Evolutionary conservation across 148 eudicot genomes (phyloP).

Genomic region (Silene latifolia): DNA sequence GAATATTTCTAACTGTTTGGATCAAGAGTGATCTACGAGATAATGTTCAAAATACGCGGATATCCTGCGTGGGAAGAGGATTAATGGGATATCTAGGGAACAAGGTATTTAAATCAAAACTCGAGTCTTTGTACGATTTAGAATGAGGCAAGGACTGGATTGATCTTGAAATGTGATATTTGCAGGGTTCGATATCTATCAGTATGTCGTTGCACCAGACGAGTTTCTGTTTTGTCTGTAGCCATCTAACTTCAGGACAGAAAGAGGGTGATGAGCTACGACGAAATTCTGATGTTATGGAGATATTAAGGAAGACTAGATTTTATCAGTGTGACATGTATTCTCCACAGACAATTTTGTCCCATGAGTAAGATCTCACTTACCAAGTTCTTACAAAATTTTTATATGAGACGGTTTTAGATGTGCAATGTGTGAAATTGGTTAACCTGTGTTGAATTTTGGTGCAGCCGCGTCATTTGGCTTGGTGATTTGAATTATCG

Average conservation of each 20-base stretch:
- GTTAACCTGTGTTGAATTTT: slow-evolving; percentile 8
- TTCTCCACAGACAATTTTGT: slow-evolving; percentile 82
- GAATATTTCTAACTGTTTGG: slow-evolving; percentile 87
- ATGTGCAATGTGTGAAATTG: not conserved
- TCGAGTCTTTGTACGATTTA: not conserved
- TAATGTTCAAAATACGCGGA: slow-evolving; percentile 66
- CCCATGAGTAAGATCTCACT: slow-evolving; percentile 67
- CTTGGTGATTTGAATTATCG: slow-evolving; percentile 97
- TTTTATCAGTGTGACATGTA: slow-evolving; percentile 62
- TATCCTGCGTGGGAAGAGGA: slow-evolving; percentile 96
- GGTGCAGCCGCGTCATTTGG: slow-evolving; percentile 83
- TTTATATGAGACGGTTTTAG: no score
- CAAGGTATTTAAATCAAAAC: slow-evolving; percentile 50
- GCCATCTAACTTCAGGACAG: slow-evolving; percentile 89
- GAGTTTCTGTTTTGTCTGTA: slow-evolving; percentile 94
- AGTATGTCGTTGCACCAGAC: slow-evolving; percentile 95
- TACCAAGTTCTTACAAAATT: not conserved
- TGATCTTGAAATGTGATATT: slow-evolving; percentile 20
- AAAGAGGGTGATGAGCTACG: slow-evolving; percentile 91
- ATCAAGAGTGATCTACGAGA: slow-evolving; percentile 71
- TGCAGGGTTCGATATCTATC: slow-evolving; percentile 94
- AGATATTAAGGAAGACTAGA: slow-evolving; percentile 80
- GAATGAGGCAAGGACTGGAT: slow-evolving; percentile 2
- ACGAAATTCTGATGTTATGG: slow-evolving; percentile 94
- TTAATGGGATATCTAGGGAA: slow-evolving; percentile 98